These are phyloP conservation scores for Ligustrum vulgare DNA, from an alignment of 257 asterid genomes.

Conservation along the genomic window DNA sequence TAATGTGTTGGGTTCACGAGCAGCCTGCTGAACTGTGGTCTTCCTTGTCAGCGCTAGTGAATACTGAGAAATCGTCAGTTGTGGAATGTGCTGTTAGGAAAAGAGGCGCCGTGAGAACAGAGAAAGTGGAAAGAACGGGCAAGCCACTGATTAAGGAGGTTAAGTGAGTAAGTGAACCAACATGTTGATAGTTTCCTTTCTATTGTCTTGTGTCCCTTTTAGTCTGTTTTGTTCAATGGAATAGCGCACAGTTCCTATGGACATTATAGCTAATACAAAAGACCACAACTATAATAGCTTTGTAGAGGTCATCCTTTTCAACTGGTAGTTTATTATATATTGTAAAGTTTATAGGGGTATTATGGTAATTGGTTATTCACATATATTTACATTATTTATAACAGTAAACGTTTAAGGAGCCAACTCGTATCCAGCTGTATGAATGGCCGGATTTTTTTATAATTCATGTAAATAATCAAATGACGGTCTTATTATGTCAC, in stretches of 20 bases:
- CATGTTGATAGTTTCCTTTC: background rate
- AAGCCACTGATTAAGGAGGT: constrained; percentile 71
- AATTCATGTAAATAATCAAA: no score
- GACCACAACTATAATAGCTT: background rate
- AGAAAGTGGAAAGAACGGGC: constrained; percentile 33
- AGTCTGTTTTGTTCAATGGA: background rate
- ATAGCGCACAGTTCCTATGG: background rate
- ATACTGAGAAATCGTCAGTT: constrained; percentile 51
- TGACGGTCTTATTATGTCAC: no score
- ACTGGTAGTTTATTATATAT: background rate
- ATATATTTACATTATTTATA: no score
- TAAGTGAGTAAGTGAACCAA: background rate
- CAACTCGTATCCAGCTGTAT: no score
- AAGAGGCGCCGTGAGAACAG: constrained; percentile 19
- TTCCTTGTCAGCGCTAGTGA: constrained; percentile 53
- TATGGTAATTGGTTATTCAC: no score
- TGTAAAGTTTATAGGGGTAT: no score
- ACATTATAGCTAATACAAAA: background rate
- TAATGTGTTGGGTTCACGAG: constrained; percentile 88
- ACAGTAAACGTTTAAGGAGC: no score
- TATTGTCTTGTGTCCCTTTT: no score
- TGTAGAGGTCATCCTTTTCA: background rate
- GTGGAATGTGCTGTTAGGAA: constrained; percentile 40
- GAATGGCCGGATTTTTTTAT: no score
- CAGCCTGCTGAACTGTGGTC: constrained; percentile 67